Evolutionary conservation across 2,329 filamentous ascomycete genomes (phyloP), one percentile per base, ranked within the genome.

Genomic region (Aureobasidium melanogenum): DNA sequence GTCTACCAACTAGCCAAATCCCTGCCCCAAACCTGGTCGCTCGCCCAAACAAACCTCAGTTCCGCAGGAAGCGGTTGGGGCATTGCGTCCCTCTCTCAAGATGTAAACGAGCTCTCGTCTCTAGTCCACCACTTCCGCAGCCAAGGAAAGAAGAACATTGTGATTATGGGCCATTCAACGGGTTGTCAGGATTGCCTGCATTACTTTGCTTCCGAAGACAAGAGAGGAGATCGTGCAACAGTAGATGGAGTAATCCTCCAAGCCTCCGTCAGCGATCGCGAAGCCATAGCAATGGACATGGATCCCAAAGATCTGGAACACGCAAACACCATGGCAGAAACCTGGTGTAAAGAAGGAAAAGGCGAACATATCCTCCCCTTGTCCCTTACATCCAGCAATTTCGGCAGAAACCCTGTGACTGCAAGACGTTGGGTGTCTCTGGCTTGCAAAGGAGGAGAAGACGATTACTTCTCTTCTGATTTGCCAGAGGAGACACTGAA

Each of bases 401-500:
- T 63, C 57, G 69, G 68, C 30, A 67, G 61, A 46, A 66, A 62
- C 63, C 80, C 82, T 0, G 73, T 87, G 5, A 80, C 76, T n/a
- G 83, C 85, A 8, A 75, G 76, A 48, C 71, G 86, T 44, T 87
- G 84, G 71, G 69, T 86, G 38, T 83, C 82, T 50, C 74, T 88
- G 7, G 76, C 80, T 0, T 82, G 79, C 24, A 82, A 82, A 0
- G 75, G 78, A 50, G 88, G 87, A 10, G 87, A 89, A 62, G 92
- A 97, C 71, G 92, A 96, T 71, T 90, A 88, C 69, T 96, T 96
- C 75, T 92, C 88, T n/a, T 86, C 84, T 2, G 88, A 94, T 69
- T 75, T 94, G n/a, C 72, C 77, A 0, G 80, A 84, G 44, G 77
- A 82, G 34, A 77, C 79, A 19, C 76, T 91, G 7, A 69, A 73